Conservation (phyloP, 192 early-diverging fungal genomes). For the Chytriomyces sp. region DNA sequence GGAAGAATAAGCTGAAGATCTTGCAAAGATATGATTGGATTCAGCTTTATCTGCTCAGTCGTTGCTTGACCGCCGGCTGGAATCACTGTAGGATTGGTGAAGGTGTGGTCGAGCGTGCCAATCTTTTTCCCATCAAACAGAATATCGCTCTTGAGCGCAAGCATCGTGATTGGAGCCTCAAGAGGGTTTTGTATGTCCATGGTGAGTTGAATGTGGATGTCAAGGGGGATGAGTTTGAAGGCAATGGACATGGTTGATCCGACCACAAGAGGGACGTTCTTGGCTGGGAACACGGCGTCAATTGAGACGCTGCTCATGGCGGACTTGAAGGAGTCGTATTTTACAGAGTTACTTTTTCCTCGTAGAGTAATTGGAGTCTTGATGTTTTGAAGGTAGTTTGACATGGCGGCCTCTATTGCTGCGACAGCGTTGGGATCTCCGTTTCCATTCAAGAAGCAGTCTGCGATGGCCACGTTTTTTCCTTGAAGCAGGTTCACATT, state of each 20-base stretch:
- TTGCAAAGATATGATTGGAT: neutral
- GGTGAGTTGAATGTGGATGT: neutral
- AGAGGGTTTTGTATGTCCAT: conserved; percentile 24
- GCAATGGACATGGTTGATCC: neutral
- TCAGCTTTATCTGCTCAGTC: conserved; percentile 1
- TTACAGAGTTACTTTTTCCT: conserved; percentile 8
- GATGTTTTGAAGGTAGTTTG: neutral
- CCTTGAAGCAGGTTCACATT: conserved; percentile 10
- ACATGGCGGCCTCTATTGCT: neutral
- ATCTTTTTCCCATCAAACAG: neutral
- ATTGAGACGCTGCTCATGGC: conserved; percentile 1
- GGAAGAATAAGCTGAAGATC: neutral
- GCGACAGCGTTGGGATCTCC: neutral
- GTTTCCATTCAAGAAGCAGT: neutral
- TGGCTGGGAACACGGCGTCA: conserved; percentile 5
- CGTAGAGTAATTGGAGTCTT: neutral
- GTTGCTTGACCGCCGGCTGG: neutral
- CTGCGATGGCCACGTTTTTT: neutral
- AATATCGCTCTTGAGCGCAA: neutral
- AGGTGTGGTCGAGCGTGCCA: conserved; percentile 2
- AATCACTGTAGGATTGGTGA: neutral
- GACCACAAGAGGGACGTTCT: neutral
- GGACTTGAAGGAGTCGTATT: conserved; percentile 18
- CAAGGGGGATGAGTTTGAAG: neutral
- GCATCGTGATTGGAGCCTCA: conserved; percentile 4